Base-by-base conservation (phyloP, 1,139 yeast species). In the Saccharomyces hybrid region DNA sequence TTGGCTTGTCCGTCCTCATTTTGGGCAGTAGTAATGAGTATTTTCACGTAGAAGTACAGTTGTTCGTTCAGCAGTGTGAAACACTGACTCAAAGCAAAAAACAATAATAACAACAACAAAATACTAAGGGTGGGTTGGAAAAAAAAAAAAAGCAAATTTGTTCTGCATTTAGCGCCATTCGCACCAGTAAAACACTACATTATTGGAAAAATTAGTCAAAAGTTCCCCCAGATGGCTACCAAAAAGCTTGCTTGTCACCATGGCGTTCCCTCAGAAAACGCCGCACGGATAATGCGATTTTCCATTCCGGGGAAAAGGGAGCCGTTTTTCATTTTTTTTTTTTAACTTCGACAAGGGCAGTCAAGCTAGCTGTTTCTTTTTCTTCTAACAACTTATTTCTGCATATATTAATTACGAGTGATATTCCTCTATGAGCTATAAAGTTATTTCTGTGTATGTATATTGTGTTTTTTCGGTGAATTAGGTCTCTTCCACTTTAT, bases 281-380 rank as follows among this genome's bases (percentile, higher is more conserved):
- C 44, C 24, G 44, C 44, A 38, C 44, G 44, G 44, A 38, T 19
- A 38, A 38, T 16, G 44, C 19, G 44, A 38, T 38, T 38, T 16
- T 19, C 44, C 44, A 19, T 38, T 38, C 44, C 44, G 44, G 44
- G 44, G 44, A 38, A 38, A 38, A 24, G 44, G 44, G 44, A 38
- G 44, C 44, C 24, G 44, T 16, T 38, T 19, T 38, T 19, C 24
- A 38, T 12, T 38, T 38, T 38, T 38, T 38, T 38, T 24, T 24
- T 16, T 16, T 6, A 32, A 6, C 19, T 32, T 32, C 38, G 38
- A 32, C 38, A 14, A 32, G 42, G 42, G 42, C 42, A 34, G 14
- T 34, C 42, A 9, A 9, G 19, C 8, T 16, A 16, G 16, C 14
- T 34, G 19, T 5, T n/a, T 5, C 42, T 34, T 14, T 12, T 32